A percentile compares a stretch with the other conserved stretches of the same genome.
Evolutionary conservation across 1,284 basidiomycete genomes (phyloP).

Genomic region (Lignosus rhinocerotis): DNA sequence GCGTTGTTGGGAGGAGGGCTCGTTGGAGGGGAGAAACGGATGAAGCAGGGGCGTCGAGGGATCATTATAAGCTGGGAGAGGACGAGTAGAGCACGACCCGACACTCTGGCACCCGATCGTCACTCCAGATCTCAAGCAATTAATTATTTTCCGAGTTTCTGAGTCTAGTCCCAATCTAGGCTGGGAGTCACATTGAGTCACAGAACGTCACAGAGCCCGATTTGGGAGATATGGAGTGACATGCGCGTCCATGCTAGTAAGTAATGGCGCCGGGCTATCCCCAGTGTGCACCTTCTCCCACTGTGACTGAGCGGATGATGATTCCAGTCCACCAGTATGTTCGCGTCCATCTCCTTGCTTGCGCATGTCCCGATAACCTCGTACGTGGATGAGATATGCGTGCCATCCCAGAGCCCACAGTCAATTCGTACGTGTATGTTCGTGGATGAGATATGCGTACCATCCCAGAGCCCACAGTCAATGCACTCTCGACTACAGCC

Average conservation of each 20-base stretch:
- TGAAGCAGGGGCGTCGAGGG: slow-evolving; percentile 15
- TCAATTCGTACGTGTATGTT: too few relatives aligned
- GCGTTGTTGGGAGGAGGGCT: slow-evolving; percentile 6
- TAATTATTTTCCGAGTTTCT: slow-evolving; percentile 24
- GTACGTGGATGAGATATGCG: slow-evolving; percentile 13
- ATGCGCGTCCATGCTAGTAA: too few relatives aligned
- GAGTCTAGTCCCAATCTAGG: slow-evolving; percentile 11
- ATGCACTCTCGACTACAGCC: background rate
- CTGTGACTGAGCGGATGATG: background rate
- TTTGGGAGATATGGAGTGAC: slow-evolving; percentile 7
- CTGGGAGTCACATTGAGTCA: slow-evolving; percentile 5
- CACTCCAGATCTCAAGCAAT: slow-evolving; percentile 6
- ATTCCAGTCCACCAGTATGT: background rate
- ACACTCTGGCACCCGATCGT: slow-evolving; percentile 6
- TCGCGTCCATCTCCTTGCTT: too few relatives aligned
- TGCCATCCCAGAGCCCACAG: slow-evolving; percentile 1
- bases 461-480: background rate
- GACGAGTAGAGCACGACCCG: slow-evolving; percentile 11
- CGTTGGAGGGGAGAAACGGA: slow-evolving; percentile 22
- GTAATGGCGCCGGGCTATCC: too few relatives aligned
- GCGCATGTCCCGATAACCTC: background rate
- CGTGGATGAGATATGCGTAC: slow-evolving; percentile 17
- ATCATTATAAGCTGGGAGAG: slow-evolving; percentile 20
- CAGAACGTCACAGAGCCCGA: slow-evolving; percentile 14
- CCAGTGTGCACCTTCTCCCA: background rate